Percentiles rank a stretch among this genome's conserved stretches.
phyloP scores from a whole-genome alignment of 2,329 filamentous ascomycete genomes.

The Tolypocladium sp. region DNA sequence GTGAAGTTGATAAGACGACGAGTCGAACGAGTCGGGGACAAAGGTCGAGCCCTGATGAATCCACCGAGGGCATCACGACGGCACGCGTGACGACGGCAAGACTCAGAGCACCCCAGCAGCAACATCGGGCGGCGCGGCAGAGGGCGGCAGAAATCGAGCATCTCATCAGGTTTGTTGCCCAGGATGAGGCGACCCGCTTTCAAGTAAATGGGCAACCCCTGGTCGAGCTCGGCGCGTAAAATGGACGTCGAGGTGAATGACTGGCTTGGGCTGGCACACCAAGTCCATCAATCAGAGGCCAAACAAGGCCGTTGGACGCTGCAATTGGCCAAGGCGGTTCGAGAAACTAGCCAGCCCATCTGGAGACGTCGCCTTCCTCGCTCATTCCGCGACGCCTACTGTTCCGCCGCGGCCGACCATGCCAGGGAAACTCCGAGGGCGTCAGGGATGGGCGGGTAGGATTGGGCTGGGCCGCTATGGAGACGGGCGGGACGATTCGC shows the following conservation, averaged over 20 bases:
- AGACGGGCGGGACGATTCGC: not conserved
- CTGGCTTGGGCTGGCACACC: conserved; percentile 27
- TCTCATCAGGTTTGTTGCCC: not conserved
- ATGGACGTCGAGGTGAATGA: conserved; percentile 34
- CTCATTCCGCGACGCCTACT: not conserved
- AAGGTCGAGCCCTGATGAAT: no score
- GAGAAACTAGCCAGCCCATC: conserved; percentile 11
- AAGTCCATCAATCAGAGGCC: conserved; percentile 38
- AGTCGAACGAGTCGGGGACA: no score
- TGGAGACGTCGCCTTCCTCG: conserved; percentile 6
- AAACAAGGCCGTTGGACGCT: conserved; percentile 21
- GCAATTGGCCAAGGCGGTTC: conserved; percentile 28
- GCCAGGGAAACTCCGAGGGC: not conserved
- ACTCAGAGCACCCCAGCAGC: not conserved
- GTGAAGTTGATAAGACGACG: no score
- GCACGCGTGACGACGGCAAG: not conserved
- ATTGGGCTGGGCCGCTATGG: conserved; percentile 6
- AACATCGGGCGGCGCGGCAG: conserved; percentile 23
- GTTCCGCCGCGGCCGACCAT: not conserved
- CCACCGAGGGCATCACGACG: not conserved
- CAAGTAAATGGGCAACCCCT: conserved; percentile 21
- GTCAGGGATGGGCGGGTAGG: not conserved
- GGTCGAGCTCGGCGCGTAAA: conserved; percentile 42
- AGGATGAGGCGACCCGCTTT: conserved; percentile 4
- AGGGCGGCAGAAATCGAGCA: conserved; percentile 12